Conservation (phyloP, 805 yeast genomes). For the Candida broadrunensis region DNA sequence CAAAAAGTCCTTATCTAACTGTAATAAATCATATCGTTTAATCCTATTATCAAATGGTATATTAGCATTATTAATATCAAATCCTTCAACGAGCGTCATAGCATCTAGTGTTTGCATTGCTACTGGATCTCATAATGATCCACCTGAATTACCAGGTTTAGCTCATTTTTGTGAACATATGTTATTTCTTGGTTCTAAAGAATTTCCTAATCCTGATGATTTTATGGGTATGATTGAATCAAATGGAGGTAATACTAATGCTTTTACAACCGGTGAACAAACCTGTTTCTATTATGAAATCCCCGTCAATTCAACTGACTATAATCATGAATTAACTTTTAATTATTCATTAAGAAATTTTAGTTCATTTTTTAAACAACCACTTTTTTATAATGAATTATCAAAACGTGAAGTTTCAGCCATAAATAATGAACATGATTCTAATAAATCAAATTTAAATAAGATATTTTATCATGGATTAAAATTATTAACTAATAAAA, state of each 20-base stretch:
- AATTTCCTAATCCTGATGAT: conserved; percentile 45
- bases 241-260: conserved; percentile 61
- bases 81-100: conserved; percentile 61
- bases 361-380: conserved; percentile 48
- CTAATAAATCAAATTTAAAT: conserved; percentile 42
- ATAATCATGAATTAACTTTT: conserved; percentile 34
- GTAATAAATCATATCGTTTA: conserved; percentile 40
- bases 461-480: conserved; percentile 60
- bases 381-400: conserved; percentile 43
- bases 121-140: conserved; percentile 81
- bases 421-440: conserved; percentile 63
- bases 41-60: conserved; percentile 67
- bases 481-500: conserved; percentile 43
- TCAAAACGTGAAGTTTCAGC: conserved; percentile 55
- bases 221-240: conserved; percentile 43
- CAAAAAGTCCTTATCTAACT: conserved; percentile 30
- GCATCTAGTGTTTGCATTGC: conserved; percentile 74
- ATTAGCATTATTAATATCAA: conserved; percentile 66
- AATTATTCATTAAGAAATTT: conserved; percentile 47
- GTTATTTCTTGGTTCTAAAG: conserved; percentile 46
- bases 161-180: conserved; percentile 58
- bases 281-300: conserved; percentile 64
- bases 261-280: conserved; percentile 65
- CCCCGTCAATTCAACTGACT: conserved; percentile 38
- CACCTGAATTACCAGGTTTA: conserved; percentile 65